Conservation (phyloP, 2,329 filamentous ascomycete species). For the Neospermospora avenae region DNA sequence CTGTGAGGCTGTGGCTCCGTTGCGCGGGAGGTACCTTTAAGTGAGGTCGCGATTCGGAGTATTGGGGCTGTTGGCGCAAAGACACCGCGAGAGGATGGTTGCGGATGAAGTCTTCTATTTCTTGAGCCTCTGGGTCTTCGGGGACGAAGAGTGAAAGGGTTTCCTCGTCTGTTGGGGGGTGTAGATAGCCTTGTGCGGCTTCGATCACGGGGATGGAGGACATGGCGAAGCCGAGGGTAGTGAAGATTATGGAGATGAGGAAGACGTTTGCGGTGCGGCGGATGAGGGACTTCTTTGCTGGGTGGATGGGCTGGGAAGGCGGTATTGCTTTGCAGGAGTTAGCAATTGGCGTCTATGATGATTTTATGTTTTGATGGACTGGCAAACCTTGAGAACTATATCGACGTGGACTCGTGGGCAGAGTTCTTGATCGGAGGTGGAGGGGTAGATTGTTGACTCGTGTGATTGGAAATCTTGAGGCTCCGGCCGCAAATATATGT, state of each 20-base stretch:
- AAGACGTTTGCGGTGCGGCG: conserved; percentile 45
- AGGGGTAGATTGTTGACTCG: conserved; percentile 4
- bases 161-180: conserved; percentile 66
- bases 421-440: neutral
- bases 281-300: conserved; percentile 39
- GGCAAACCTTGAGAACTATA: conserved; percentile 2
- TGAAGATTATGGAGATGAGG: conserved; percentile 47
- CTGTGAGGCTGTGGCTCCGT: conserved; percentile 75
- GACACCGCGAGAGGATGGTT: conserved; percentile 69
- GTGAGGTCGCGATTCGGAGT: conserved; percentile 77
- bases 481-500: conserved; percentile 1
- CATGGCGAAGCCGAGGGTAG: conserved; percentile 53
- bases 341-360: neutral
- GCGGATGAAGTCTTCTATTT: conserved; percentile 71
- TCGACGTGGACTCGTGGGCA: neutral
- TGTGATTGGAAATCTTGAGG: neutral
- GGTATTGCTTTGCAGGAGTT: neutral
- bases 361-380: neutral
- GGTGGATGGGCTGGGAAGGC: conserved; percentile 10
- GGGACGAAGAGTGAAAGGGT: conserved; percentile 65
- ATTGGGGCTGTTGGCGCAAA: conserved; percentile 63
- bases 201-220: conserved; percentile 50
- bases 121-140: conserved; percentile 47
- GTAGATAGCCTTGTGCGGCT: conserved; percentile 46
- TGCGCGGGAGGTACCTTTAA: conserved; percentile 75